Percentiles rank a stretch among this genome's conserved stretches.
phyloP scores from a whole-genome alignment of 2,329 filamentous ascomycete species.

The Apiospora hydei region DNA sequence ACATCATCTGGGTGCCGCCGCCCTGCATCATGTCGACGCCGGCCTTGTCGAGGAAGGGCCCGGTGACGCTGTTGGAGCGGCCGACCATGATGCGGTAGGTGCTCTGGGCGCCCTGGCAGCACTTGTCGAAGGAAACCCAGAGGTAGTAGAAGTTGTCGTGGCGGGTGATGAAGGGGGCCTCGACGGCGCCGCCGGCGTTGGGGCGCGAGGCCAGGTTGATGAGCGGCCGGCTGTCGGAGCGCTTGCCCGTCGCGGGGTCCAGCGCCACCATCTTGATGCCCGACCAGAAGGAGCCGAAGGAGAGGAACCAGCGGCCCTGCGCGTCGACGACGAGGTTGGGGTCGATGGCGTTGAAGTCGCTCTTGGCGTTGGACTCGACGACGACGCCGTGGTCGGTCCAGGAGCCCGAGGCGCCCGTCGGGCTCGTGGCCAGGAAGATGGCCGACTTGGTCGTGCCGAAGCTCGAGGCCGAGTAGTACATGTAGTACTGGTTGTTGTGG shows the following conservation, averaged over 20 bases:
- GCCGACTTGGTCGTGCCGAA: constrained; percentile 21
- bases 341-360: constrained; percentile 24
- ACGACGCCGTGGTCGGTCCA: constrained; percentile 21
- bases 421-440: constrained; percentile 22
- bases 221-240: neutral
- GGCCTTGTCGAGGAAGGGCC: constrained; percentile 22
- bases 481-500: constrained; percentile 24
- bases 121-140: constrained; percentile 23
- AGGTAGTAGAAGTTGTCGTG: constrained; percentile 21
- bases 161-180: constrained; percentile 22
- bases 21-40: constrained; percentile 20
- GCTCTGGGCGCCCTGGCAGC: constrained; percentile 21
- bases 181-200: constrained; percentile 20
- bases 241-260: constrained; percentile 18
- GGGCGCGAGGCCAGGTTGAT: neutral
- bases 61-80: constrained; percentile 1
- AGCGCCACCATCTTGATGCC: constrained; percentile 21
- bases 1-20: constrained; percentile 24
- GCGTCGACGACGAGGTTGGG: constrained; percentile 22
- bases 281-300: constrained; percentile 22
- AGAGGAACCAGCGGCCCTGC: constrained; percentile 17
- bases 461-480: constrained; percentile 23
- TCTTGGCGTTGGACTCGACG: constrained; percentile 13
- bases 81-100: constrained; percentile 24
- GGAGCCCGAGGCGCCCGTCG: constrained; percentile 12